A percentile compares a stretch with the other conserved stretches of the same genome.
Evolutionary conservation across 139 green algal genomes (phyloP).

Genomic region (Chlorella sp.): DNA sequence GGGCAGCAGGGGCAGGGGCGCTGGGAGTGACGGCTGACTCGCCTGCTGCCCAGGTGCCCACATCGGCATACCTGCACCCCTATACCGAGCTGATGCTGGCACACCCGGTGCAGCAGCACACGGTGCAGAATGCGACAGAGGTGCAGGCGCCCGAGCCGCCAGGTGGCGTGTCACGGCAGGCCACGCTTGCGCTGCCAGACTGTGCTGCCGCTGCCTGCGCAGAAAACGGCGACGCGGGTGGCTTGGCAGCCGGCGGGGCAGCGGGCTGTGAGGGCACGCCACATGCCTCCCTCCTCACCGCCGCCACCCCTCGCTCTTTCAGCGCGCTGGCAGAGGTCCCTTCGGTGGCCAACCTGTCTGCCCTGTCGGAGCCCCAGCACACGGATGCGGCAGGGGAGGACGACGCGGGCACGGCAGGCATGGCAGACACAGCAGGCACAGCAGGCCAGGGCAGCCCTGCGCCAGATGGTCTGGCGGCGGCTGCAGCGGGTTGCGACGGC

Average conservation of each 20-base stretch:
- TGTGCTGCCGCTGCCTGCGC: background rate
- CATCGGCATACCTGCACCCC: slow-evolving; percentile 63
- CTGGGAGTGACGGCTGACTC: background rate
- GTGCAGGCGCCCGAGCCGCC: background rate
- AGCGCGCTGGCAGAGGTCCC: slow-evolving; percentile 1
- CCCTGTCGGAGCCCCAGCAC: background rate
- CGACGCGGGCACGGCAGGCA: background rate
- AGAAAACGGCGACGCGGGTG: too few species aligned
- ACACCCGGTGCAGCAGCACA: slow-evolving; percentile 38
- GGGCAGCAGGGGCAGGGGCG: background rate
- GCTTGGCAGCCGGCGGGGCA: background rate
- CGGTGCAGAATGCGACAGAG: slow-evolving; percentile 2
- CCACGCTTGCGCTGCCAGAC: background rate
- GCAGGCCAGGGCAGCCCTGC: background rate
- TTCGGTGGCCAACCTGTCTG: slow-evolving; percentile 3
- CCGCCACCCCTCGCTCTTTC: slow-evolving; percentile 2
- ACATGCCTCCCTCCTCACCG: background rate
- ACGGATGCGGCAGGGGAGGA: background rate
- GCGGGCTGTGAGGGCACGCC: slow-evolving; percentile 25
- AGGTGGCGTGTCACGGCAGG: background rate
- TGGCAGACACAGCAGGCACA: background rate
- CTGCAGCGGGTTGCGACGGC: slow-evolving; percentile 16
- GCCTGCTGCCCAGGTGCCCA: slow-evolving; percentile 2
- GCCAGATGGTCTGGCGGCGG: background rate
- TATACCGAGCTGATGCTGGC: slow-evolving; percentile 66